phyloP scores from a whole-genome alignment of 2,329 filamentous ascomycete genomes.

The Fusarium aywerte region DNA sequence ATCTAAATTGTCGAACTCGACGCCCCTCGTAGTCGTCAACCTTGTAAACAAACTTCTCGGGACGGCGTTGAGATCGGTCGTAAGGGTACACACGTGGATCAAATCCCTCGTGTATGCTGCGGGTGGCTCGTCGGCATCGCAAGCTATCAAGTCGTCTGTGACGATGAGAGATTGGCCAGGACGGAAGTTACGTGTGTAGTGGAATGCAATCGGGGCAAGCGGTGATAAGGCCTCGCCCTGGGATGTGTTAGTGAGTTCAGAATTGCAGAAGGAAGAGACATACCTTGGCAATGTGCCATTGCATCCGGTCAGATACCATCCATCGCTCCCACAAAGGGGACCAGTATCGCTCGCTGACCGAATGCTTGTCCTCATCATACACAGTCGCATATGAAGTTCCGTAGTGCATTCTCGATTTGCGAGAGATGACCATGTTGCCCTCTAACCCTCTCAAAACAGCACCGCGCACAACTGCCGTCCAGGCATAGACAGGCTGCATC shows the following conservation, averaged over 20 bases:
- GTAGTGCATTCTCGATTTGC: conserved; percentile 80
- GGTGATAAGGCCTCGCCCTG: conserved; percentile 80
- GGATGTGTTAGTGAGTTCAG: not conserved
- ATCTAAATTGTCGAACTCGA: conserved; percentile 84
- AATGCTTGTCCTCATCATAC: conserved; percentile 80
- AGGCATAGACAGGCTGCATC: conserved; percentile 84
- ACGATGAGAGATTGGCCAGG: conserved; percentile 81
- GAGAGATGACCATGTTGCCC: conserved; percentile 80
- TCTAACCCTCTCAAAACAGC: conserved; percentile 80
- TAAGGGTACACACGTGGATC: conserved; percentile 80
- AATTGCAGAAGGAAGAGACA: conserved; percentile 34
- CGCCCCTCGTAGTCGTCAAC: conserved; percentile 79
- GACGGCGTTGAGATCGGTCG: conserved; percentile 81
- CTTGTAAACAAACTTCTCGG: conserved; percentile 78
- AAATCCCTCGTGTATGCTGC: conserved; percentile 69
- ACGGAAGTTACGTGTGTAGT: conserved; percentile 87
- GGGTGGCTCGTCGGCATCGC: conserved; percentile 74
- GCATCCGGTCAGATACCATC: conserved; percentile 87
- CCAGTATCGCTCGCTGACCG: conserved; percentile 80
- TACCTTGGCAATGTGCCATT: conserved; percentile 86
- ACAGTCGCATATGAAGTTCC: conserved; percentile 84
- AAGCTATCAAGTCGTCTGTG: conserved; percentile 82
- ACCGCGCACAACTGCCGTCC: conserved; percentile 82
- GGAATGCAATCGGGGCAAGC: conserved; percentile 79
- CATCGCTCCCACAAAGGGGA: conserved; percentile 81